Evolutionary conservation across 2,329 filamentous ascomycete species (phyloP), one percentile per base, ranked within the genome.

Genomic region (Diaporthe vaccinii): DNA sequence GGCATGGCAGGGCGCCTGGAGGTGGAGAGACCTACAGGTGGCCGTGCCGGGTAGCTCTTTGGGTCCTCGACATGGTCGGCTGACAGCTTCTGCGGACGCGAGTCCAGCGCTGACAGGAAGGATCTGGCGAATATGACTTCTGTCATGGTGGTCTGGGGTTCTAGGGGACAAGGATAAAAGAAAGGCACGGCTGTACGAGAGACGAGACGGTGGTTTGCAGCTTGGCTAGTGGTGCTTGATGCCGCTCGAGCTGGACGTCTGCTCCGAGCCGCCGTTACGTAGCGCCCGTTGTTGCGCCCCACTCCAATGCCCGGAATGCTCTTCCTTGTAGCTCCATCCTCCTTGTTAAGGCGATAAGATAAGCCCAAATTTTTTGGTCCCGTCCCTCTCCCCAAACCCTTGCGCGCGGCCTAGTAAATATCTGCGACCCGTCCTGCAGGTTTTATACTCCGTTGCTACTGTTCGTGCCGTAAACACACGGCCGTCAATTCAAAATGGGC

Each of bases 21-120:
- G 39, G 44, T 59, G 28, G 17, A 39, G 58, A 75, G 68, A 83
- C 92, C 41, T 90, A 98, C 96, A 22, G 95, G 93, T 78, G 92
- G 89, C 77, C 94, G 91, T 36, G 93, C 87, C 34, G 94, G 93
- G 82, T 96, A 96, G 78, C 89, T 91, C 80, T 92, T 92, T 68
- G 95, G 92, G 82, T 98, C 95, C 84, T 96, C 94, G 84, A 97
- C 92, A 91, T 98, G 94, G 84, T 98, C 95, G 78, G 94, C 88
- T n/a, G 93, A 92, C 78, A 98, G 90, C 87, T 96, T 97, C 80
- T 92, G 84, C 10, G 95, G 93, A 68, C 93, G 92, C 76, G 92
- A 90, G 85, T 98, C 95, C 77, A 98, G 91, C 31, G 91, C 90
- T 71, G 92, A 88, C 79, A 99, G 92, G 84, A 98, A 98, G 44